These are phyloP conservation scores for Sechiopsis laciniata DNA, from an alignment of 306 rosid genomes.

Conservation along the genomic window DNA sequence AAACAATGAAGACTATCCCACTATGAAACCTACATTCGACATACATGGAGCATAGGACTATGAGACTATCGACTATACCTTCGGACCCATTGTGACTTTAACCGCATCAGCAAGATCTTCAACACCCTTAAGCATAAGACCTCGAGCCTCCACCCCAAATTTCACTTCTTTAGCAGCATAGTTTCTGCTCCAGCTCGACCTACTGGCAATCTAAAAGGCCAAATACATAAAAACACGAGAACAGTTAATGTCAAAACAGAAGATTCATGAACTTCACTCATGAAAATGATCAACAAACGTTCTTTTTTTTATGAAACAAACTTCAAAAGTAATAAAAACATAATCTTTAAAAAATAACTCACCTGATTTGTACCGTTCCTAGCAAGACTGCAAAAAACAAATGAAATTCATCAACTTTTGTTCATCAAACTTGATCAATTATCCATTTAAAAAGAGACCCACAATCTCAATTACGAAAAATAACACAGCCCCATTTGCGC, in stretches of 20 bases:
- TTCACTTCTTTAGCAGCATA: conserved; percentile 84
- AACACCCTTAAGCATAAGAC: conserved; percentile 88
- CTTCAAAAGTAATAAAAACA: background rate
- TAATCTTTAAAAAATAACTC: background rate
- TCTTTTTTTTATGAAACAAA: background rate
- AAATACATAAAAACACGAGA: conserved; percentile 12
- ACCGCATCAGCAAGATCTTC: conserved; percentile 95
- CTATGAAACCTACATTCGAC: background rate
- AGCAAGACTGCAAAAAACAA: conserved; percentile 46
- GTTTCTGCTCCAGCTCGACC: conserved; percentile 64
- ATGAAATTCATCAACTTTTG: too few species aligned
- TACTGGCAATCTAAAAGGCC: conserved; percentile 51
- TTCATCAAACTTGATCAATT: background rate
- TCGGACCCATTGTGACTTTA: conserved; percentile 96
- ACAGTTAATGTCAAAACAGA: background rate
- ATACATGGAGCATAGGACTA: background rate
- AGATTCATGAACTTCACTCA: background rate
- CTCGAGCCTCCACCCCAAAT: conserved; percentile 94
- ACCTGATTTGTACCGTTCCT: conserved; percentile 71
- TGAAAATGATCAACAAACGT: background rate
- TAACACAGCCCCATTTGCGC: background rate
- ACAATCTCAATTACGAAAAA: background rate
- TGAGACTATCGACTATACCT: conserved; percentile 35
- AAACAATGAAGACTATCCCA: background rate
- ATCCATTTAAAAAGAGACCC: background rate